These are phyloP conservation scores for Neofusicoccum kwambonambiense DNA, from an alignment of 2,329 filamentous ascomycete genomes.

Conservation along the genomic window DNA sequence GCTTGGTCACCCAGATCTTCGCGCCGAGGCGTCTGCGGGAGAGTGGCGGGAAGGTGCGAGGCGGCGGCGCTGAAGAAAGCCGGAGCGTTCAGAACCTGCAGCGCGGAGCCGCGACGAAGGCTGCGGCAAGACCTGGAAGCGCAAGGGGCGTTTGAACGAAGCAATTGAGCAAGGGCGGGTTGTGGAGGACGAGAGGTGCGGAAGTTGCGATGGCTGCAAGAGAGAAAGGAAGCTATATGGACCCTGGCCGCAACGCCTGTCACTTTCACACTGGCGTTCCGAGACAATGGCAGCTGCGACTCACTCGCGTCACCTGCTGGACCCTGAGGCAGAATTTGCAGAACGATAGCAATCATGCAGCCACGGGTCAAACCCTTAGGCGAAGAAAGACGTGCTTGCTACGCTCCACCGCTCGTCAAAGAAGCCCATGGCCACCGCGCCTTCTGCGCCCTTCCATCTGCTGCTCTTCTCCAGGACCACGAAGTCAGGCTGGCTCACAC, in stretches of 20 bases:
- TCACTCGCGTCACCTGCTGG: not conserved
- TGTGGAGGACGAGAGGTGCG: not conserved
- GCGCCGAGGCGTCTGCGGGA: not conserved
- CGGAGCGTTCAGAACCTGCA: not conserved
- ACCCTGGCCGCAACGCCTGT: not conserved
- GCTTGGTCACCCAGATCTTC: not conserved
- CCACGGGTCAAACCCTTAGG: not conserved
- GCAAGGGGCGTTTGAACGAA: not conserved
- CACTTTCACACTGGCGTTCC: not conserved
- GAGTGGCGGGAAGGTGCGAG: not conserved
- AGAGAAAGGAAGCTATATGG: not conserved
- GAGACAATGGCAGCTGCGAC: not conserved
- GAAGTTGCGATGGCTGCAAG: not conserved
- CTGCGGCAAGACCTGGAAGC: not conserved
- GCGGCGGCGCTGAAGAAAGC: not conserved
- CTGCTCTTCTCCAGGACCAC: constrained; percentile 48
- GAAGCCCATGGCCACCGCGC: constrained; percentile 55
- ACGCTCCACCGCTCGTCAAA: constrained; percentile 56
- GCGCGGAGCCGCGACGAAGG: not conserved
- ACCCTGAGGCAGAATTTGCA: not conserved
- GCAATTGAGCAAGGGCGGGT: not conserved
- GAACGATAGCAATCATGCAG: too few relatives aligned
- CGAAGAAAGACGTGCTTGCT: constrained; percentile 47
- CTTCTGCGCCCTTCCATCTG: constrained; percentile 53
- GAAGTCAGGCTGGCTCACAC: constrained; percentile 59